Evolutionary conservation across 192 early-diverging fungal genomes (phyloP).

Genomic region (Neocallimastix lanati): DNA sequence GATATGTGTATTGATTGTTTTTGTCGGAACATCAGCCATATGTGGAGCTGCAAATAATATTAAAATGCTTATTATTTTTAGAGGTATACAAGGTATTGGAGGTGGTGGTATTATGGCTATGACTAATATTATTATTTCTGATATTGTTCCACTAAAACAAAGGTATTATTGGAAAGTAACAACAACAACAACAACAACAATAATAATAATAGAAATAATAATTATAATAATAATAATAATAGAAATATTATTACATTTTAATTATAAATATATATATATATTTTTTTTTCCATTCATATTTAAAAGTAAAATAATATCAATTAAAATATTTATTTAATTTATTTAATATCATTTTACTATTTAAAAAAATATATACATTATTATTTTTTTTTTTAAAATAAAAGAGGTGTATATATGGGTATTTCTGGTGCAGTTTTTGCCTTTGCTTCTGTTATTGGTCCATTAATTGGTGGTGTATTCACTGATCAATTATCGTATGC

Average conservation of each 20-base stretch:
- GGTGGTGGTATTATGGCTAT: conserved; percentile 43
- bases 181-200: neutral
- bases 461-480: conserved; percentile 35
- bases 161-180: neutral
- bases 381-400: no score
- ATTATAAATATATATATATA: no score
- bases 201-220: neutral
- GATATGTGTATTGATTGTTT: neutral
- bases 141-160: conserved; percentile 30
- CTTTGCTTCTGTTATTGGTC: conserved; percentile 28
- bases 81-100: conserved; percentile 46
- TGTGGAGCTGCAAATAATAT: neutral
- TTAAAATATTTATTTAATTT: no score
- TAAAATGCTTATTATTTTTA: conserved; percentile 22
- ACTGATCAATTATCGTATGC: conserved; percentile 32
- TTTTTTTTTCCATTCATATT: no score
- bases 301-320: no score
- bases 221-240: neutral
- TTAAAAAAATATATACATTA: no score
- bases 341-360: no score
- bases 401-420: conserved; percentile 5
- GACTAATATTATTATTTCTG: conserved; percentile 48
- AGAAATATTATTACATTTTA: neutral
- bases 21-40: neutral
- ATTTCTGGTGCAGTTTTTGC: conserved; percentile 30